A percentile compares a stretch with the other conserved stretches of the same genome.
Evolutionary conservation across 163 green algal species (phyloP).

Genomic region (Coccomyxa subellipsoidea): DNA sequence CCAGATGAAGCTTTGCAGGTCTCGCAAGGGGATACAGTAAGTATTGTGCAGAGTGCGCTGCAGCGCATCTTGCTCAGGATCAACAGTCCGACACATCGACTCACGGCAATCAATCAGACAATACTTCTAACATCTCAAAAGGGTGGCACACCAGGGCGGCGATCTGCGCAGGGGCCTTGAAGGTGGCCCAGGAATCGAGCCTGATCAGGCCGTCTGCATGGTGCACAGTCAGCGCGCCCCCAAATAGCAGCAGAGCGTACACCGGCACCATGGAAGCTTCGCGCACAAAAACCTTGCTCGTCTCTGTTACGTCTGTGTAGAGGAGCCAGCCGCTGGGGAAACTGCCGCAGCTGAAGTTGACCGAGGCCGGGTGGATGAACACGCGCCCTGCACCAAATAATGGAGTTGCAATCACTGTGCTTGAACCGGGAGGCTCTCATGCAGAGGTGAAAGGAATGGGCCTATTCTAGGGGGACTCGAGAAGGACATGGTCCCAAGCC

Average conservation of each 20-base stretch:
- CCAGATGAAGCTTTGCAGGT: background rate
- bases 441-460: too few species aligned
- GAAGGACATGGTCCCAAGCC: too few species aligned
- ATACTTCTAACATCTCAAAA: background rate
- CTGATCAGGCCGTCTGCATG: slow-evolving; percentile 57
- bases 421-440: too few species aligned
- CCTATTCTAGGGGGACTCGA: too few species aligned
- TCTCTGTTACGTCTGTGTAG: slow-evolving; percentile 82
- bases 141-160: slow-evolving; percentile 42
- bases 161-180: slow-evolving; percentile 74
- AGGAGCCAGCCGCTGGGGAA: slow-evolving; percentile 87
- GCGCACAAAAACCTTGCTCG: slow-evolving; percentile 62
- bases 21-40: background rate
- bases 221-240: slow-evolving; percentile 69
- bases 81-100: too few species aligned
- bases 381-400: slow-evolving; percentile 62
- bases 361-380: slow-evolving; percentile 89
- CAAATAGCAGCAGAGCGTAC: slow-evolving; percentile 91
- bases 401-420: too few species aligned
- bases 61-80: too few species aligned
- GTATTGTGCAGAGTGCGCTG: background rate
- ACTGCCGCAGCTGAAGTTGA: slow-evolving; percentile 76
- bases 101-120: too few species aligned
- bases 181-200: slow-evolving; percentile 81
- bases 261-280: slow-evolving; percentile 71